Conservation (phyloP, 176 grass and related monocot genomes). For the Zea luxurians region DNA sequence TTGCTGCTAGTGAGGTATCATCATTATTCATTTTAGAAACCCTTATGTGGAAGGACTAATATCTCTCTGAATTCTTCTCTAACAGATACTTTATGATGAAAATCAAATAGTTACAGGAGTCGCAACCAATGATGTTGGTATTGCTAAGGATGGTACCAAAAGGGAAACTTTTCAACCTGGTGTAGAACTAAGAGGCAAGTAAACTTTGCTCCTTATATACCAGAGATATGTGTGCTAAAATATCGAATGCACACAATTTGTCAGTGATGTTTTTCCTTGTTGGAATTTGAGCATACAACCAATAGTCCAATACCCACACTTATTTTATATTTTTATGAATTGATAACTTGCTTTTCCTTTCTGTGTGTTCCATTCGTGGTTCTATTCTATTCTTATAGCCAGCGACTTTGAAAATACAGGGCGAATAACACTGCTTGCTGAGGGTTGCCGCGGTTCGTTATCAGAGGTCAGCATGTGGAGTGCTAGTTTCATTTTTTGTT, state of each 20-base stretch:
- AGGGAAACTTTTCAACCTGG: slow-evolving; percentile 87
- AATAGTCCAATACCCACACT: not conserved
- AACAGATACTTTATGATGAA: slow-evolving; percentile 92
- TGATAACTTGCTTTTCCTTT: not conserved
- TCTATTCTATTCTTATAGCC: slow-evolving; percentile 69
- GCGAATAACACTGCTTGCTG: slow-evolving; percentile 76
- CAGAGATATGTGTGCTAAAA: slow-evolving; percentile 6
- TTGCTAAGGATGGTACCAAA: slow-evolving; percentile 96
- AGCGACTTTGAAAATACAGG: slow-evolving; percentile 65
- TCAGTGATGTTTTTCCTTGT: not conserved
- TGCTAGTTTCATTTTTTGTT: slow-evolving; percentile 7
- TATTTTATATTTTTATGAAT: not conserved
- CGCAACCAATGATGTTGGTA: slow-evolving; percentile 89
- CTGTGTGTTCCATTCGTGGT: slow-evolving; percentile 30
- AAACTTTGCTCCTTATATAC: not conserved
- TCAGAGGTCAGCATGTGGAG: slow-evolving; percentile 75
- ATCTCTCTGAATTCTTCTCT: slow-evolving; percentile 46
- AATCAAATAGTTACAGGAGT: slow-evolving; percentile 80
- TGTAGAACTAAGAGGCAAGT: slow-evolving; percentile 88
- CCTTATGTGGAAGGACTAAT: slow-evolving; percentile 38
- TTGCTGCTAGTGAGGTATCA: slow-evolving; percentile 95
- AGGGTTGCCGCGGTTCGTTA: slow-evolving; percentile 94
- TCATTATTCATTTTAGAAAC: slow-evolving; percentile 29
- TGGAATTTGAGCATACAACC: not conserved
- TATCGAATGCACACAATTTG: not conserved